phyloP scores from a whole-genome alignment of 2,329 filamentous ascomycete species.

The Alternaria burnsii region DNA sequence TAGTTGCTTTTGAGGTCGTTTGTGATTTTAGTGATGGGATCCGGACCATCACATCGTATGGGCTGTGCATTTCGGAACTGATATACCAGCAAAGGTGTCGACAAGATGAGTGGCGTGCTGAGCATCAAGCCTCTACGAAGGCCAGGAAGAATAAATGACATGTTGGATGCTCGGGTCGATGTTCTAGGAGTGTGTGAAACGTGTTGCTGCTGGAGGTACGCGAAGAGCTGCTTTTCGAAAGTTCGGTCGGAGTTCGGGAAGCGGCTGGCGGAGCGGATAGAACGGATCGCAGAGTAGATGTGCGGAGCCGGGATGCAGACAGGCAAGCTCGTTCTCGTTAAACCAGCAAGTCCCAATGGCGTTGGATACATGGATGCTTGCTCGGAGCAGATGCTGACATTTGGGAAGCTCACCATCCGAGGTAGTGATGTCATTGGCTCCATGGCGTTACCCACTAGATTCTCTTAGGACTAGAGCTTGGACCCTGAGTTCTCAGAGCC shows the following conservation, averaged over 20 bases:
- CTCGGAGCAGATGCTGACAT: conserved; percentile 11
- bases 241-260: conserved; percentile 6
- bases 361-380: conserved; percentile 24
- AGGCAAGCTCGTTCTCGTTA: not conserved
- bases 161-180: conserved; percentile 23
- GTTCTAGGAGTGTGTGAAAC: conserved; percentile 1
- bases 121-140: conserved; percentile 50
- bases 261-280: conserved; percentile 4
- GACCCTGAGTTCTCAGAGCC: conserved; percentile 34
- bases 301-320: not conserved
- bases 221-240: conserved; percentile 27
- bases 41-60: conserved; percentile 50
- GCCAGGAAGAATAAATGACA: conserved; percentile 53
- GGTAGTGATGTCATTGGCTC: conserved; percentile 49
- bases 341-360: conserved; percentile 22
- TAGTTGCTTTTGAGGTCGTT: conserved; percentile 48
- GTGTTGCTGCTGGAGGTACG: conserved; percentile 31
- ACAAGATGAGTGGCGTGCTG: conserved; percentile 48
- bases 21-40: conserved; percentile 51
- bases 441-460: conserved; percentile 23
- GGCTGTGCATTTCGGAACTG: conserved; percentile 35
- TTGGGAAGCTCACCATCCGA: conserved; percentile 11
- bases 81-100: conserved; percentile 42
- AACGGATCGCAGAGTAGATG: conserved; percentile 1
- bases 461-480: conserved; percentile 30